Percentiles rank a stretch among this genome's conserved stretches.
Evolutionary conservation across 2,329 filamentous ascomycete genomes (phyloP).

Genomic region (Pseudocercospora fijiensis): DNA sequence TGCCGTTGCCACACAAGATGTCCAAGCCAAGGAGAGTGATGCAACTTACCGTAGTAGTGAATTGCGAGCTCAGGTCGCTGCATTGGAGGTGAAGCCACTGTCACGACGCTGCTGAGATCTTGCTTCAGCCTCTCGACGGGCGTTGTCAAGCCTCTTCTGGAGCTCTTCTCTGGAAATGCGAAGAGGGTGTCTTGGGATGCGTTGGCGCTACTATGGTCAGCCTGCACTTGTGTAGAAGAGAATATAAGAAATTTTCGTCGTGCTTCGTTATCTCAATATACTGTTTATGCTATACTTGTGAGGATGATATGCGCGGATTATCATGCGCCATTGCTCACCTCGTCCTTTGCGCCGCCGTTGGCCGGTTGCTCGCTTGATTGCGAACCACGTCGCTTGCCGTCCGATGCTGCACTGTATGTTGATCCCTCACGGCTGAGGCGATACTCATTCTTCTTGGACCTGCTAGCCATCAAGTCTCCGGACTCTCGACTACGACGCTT

Average conservation of each 20-base stretch:
- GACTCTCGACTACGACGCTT: conserved; percentile 22
- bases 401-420: conserved; percentile 12
- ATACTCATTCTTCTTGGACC: conserved; percentile 18
- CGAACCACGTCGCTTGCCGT: conserved; percentile 9
- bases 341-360: conserved; percentile 14
- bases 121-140: conserved; percentile 12
- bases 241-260: neutral
- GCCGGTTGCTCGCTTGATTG: conserved; percentile 6
- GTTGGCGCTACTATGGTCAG: conserved; percentile 6
- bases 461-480: conserved; percentile 25
- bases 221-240: conserved; percentile 1
- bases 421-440: conserved; percentile 25
- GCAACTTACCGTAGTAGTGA: neutral
- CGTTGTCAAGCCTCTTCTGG: conserved; percentile 11
- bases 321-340: conserved; percentile 18
- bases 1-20: neutral
- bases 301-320: neutral
- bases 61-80: neutral
- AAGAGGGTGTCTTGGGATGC: conserved; percentile 9
- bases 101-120: neutral
- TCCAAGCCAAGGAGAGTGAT: neutral
- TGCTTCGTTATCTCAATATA: conserved; percentile 11
- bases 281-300: conserved; percentile 3
- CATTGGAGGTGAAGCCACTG: neutral
- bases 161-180: conserved; percentile 19